These are phyloP conservation scores for Solioccasus polychromus DNA, from an alignment of 768 basidiomycete genomes.

Conservation along the genomic window DNA sequence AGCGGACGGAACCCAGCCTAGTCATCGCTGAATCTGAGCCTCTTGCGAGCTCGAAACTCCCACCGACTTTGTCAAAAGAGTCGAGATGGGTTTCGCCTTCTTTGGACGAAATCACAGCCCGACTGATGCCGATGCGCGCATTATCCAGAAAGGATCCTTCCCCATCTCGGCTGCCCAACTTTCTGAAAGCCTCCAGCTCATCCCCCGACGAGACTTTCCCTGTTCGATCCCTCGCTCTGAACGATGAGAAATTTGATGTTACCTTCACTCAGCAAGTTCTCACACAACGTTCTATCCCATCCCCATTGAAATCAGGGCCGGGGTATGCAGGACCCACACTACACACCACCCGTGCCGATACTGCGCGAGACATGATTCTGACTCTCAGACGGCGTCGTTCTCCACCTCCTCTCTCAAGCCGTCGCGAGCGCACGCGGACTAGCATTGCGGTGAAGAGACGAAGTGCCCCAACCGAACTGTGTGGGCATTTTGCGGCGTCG, in stretches of 20 bases:
- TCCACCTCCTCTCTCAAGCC: constrained; percentile 20
- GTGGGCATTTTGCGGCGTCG: no score
- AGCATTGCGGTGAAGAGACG: constrained; percentile 49
- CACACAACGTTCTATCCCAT: constrained; percentile 33
- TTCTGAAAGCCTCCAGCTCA: constrained; percentile 21
- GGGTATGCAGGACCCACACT: constrained; percentile 50
- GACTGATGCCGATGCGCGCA: constrained; percentile 34
- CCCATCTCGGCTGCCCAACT: constrained; percentile 33
- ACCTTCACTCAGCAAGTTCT: constrained; percentile 19
- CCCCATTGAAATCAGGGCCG: constrained; percentile 43
- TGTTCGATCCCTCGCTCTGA: constrained; percentile 27
- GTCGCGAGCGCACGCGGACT: constrained; percentile 17
- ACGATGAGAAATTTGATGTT: constrained; percentile 5
- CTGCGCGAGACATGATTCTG: constrained; percentile 62
- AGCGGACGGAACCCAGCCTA: constrained; percentile 62
- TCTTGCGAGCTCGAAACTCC: constrained; percentile 6
- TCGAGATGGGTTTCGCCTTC: constrained; percentile 49
- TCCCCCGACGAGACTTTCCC: constrained; percentile 34
- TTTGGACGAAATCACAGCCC: constrained; percentile 74
- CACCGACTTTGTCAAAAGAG: constrained; percentile 7
- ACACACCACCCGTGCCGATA: constrained; percentile 50
- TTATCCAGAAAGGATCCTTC: constrained; percentile 18
- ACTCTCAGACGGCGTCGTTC: constrained; percentile 57
- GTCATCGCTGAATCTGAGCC: constrained; percentile 29
- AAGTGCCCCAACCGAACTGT: constrained; percentile 65